Conservation (phyloP, 2,329 filamentous ascomycete genomes). For the Calonectria montana region DNA sequence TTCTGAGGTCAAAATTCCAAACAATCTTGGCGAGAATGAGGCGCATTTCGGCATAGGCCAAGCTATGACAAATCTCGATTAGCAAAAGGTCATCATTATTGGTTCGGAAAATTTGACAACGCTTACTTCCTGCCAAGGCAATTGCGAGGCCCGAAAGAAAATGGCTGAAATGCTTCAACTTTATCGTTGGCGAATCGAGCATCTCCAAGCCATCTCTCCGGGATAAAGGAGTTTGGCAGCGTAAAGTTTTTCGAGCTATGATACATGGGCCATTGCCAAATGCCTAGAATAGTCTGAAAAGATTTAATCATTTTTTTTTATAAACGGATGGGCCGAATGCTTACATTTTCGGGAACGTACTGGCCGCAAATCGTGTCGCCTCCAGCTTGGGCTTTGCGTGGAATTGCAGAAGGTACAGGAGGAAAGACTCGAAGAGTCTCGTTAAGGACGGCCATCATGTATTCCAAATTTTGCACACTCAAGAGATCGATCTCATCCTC, state of each 20-base stretch:
- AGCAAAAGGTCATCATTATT: background rate
- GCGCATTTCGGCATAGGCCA: background rate
- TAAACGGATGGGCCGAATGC: no score
- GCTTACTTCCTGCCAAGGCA: slow-evolving; percentile 25
- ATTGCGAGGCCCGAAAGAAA: slow-evolving; percentile 19
- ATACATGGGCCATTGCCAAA: slow-evolving; percentile 23
- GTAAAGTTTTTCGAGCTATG: slow-evolving; percentile 12
- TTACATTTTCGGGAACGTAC: background rate
- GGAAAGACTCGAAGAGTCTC: slow-evolving; percentile 18
- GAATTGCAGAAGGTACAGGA: slow-evolving; percentile 2
- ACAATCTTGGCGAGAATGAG: background rate
- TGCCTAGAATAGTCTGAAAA: background rate
- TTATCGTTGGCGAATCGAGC: background rate
- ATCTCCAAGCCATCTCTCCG: slow-evolving; percentile 20
- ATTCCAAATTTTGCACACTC: slow-evolving; percentile 2
- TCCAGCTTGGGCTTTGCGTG: background rate
- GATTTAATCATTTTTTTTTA: background rate
- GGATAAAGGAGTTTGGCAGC: slow-evolving; percentile 9
- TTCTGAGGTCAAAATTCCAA: background rate
- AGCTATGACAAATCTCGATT: background rate
- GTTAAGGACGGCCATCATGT: slow-evolving; percentile 7
- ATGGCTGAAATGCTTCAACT: slow-evolving; percentile 12
- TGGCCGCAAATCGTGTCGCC: slow-evolving; percentile 4
- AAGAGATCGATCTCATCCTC: background rate
- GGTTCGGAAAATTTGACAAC: no score